These are phyloP conservation scores for Fusarium sp. DNA, from an alignment of 2,329 filamentous ascomycete genomes.

Conservation along the genomic window DNA sequence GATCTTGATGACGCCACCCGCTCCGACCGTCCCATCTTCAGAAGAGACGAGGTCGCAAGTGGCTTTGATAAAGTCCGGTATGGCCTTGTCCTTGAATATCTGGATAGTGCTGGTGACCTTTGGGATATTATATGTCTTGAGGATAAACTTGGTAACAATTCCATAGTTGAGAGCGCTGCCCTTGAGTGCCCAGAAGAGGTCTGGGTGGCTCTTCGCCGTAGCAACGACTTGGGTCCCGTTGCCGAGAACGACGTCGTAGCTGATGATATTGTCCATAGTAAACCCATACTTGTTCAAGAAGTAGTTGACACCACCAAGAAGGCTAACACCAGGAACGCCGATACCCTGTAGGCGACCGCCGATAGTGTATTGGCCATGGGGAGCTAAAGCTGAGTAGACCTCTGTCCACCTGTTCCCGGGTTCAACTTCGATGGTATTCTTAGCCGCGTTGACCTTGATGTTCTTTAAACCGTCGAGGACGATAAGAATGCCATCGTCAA, in stretches of 20 bases:
- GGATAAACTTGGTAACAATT: conserved; percentile 53
- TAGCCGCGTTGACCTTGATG: conserved; percentile 9
- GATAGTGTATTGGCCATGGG: conserved; percentile 43
- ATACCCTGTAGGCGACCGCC: conserved; percentile 51
- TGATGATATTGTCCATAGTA: conserved; percentile 47
- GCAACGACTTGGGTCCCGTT: conserved; percentile 59
- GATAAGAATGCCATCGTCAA: conserved; percentile 27
- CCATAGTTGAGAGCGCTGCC: conserved; percentile 56
- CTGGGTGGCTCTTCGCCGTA: conserved; percentile 52
- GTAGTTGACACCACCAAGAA: conserved; percentile 51
- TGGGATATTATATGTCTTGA: conserved; percentile 45
- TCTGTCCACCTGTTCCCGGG: conserved; percentile 44
- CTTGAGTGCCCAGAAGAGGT: conserved; percentile 55
- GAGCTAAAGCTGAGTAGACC: conserved; percentile 46
- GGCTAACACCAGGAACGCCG: conserved; percentile 49
- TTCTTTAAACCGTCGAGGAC: conserved; percentile 14
- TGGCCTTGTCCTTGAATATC: conserved; percentile 46
- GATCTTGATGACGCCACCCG: conserved; percentile 53
- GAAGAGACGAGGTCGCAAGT: conserved; percentile 45
- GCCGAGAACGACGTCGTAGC: conserved; percentile 60
- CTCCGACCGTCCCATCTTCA: conserved; percentile 47
- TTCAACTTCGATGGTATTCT: conserved; percentile 23
- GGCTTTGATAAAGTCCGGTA: conserved; percentile 50
- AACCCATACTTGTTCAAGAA: conserved; percentile 49
- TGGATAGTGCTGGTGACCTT: conserved; percentile 54